phyloP scores from a whole-genome alignment of 116 monocot genomes.

The Zostera marina region DNA sequence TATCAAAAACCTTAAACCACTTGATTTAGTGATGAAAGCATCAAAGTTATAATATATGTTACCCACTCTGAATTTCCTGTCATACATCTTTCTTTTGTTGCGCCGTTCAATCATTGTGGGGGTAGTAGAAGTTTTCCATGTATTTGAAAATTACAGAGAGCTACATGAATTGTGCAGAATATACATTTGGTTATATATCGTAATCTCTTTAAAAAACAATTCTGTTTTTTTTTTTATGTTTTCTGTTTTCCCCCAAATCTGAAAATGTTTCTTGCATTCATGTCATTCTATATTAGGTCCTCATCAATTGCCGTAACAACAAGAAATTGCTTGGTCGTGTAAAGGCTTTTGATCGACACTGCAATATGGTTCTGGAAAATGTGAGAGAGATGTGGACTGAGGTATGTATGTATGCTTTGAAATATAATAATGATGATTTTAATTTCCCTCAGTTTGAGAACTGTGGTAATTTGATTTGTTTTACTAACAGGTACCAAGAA shows the following conservation, averaged over 20 bases:
- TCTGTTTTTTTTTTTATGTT: not conserved
- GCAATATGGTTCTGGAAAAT: slow-evolving; percentile 51
- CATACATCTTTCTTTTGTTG: no score
- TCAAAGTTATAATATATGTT: no score
- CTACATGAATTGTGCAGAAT: not conserved
- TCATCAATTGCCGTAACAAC: slow-evolving; percentile 48
- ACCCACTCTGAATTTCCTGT: no score
- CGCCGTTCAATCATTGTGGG: no score
- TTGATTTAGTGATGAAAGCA: no score
- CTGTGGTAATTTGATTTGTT: no score
- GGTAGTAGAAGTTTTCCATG: no score
- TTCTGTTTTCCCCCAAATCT: not conserved
- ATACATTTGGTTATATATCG: not conserved
- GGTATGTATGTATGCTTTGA: slow-evolving; percentile 7
- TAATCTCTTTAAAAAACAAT: not conserved
- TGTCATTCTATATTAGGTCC: slow-evolving; percentile 7
- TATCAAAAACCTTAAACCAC: no score
- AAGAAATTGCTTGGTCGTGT: slow-evolving; percentile 40
- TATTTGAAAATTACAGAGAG: no score
- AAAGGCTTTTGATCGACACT: slow-evolving; percentile 44
- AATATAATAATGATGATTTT: not conserved
- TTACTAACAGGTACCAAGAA: slow-evolving; percentile 25
- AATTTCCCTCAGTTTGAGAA: not conserved
- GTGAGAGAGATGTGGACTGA: slow-evolving; percentile 56
- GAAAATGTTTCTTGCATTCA: no score